phyloP scores from a whole-genome alignment of 768 basidiomycete genomes.

The Lentinula guzmanii region DNA sequence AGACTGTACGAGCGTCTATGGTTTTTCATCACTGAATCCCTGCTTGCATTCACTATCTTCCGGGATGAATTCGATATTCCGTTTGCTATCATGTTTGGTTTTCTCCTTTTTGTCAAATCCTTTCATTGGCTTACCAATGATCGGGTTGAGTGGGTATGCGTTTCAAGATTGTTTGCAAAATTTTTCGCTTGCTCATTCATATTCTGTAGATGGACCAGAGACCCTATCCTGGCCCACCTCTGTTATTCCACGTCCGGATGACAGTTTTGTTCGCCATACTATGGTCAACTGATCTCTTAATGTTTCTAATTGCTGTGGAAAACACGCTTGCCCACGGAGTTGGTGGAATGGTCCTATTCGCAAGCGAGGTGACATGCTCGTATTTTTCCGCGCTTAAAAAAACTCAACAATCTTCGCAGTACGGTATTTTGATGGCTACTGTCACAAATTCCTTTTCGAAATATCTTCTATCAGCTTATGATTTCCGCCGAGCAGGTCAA shows the following conservation, averaged over 20 bases:
- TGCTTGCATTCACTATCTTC: constrained; percentile 96
- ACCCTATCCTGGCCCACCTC: constrained; percentile 77
- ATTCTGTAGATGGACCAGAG: constrained; percentile 88
- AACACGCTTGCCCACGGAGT: constrained; percentile 75
- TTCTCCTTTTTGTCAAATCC: constrained; percentile 90
- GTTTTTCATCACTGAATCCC: constrained; percentile 96
- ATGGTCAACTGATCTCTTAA: constrained; percentile 65
- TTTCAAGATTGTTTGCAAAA: background rate
- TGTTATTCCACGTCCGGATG: constrained; percentile 84
- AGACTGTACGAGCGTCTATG: constrained; percentile 93
- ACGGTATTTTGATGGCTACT: constrained; percentile 82
- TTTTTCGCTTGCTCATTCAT: constrained; percentile 7
- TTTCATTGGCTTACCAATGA: constrained; percentile 98
- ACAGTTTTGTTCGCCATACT: constrained; percentile 66
- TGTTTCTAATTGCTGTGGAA: constrained; percentile 78
- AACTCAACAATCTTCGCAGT: constrained; percentile 38
- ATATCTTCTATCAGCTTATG: constrained; percentile 76
- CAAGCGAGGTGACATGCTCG: constrained; percentile 66
- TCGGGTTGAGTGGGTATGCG: constrained; percentile 89
- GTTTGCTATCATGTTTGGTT: constrained; percentile 92
- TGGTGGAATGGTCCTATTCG: constrained; percentile 91
- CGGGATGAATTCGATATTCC: constrained; percentile 91
- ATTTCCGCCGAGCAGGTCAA: constrained; percentile 71
- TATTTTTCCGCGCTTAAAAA: background rate
- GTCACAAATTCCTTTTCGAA: constrained; percentile 74